Evolutionary conservation across 225 moss, liverwort and hornwort species (phyloP).

Genomic region (Pseudisothecium myosuroides): DNA sequence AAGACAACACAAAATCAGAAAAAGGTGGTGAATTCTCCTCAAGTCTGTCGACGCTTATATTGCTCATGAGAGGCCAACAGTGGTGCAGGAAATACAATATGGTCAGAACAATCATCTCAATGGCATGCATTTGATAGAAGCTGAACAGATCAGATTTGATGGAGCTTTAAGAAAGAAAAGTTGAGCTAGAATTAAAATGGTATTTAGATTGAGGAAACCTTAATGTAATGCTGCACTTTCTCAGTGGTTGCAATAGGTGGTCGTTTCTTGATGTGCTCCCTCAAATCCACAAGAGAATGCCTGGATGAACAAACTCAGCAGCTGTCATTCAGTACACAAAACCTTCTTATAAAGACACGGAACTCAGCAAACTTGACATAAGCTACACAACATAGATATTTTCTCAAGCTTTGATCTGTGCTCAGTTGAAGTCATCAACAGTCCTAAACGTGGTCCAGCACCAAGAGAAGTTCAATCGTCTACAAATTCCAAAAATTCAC

Average conservation of each 20-base stretch:
- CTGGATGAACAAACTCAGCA: slow-evolving; percentile 14
- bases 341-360: background rate
- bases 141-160: background rate
- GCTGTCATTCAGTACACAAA: background rate
- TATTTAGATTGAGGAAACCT: slow-evolving; percentile 5
- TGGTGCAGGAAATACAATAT: background rate
- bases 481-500: background rate
- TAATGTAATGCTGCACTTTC: slow-evolving; percentile 80
- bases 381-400: background rate
- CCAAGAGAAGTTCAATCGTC: background rate
- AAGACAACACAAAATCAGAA: background rate
- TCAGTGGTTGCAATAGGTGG: slow-evolving; percentile 90
- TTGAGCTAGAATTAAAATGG: background rate
- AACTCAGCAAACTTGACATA: background rate
- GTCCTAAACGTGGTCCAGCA: background rate
- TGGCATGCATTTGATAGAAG: background rate
- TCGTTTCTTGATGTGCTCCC: slow-evolving; percentile 87
- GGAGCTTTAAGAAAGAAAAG: background rate
- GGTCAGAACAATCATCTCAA: background rate
- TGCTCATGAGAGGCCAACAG: background rate
- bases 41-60: background rate
- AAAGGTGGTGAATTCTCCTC: background rate
- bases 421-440: background rate
- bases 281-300: slow-evolving; percentile 64
- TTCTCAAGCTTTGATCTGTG: background rate